Evolutionary conservation across 441 rosid species (phyloP), one percentile per base, ranked within the genome.

Genomic region (Eutrema salsugineum): DNA sequence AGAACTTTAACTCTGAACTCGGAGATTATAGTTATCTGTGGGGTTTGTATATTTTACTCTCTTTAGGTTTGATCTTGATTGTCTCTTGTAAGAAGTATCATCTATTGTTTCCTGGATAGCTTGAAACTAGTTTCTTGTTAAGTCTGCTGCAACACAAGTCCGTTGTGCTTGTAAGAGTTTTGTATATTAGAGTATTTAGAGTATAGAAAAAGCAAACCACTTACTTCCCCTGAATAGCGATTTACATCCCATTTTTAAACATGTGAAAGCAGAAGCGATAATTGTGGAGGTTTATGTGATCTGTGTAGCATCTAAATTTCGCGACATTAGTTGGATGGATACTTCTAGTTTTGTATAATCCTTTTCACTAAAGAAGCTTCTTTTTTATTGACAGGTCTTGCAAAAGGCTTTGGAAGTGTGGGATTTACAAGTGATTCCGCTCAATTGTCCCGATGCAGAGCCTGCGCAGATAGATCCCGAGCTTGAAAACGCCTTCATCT

Each of bases 331-430:
- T 17, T 10, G 17, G 8, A 32, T 27, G 16, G 24, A 28, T 14
- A 64, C n/a, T n/a, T 64, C 5, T 39, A 27, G 36, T 35, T 51
- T 60, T 49, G 53, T 22, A 17, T 40, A 62, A 32, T 32, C 6
- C 6, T 66, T 59, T 43, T 10, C 5, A 27, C 58, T 70, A 44
- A 57, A 20, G 1, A 57, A 49, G 17, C 43, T 65, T 76, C 12
- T 56, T 2, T 70, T 16, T 76, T 20, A 40, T 55, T 68, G 30
- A 64, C 82, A 94, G 99, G 98, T 94, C 63, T 83, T 94, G 80
- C 84, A 92, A 63, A 94, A 87, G 83, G 99, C 99, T 70, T 83
- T 94, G 63, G 94, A 90, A 78, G 97, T 92, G 66, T 94, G 97
- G 97, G 96, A 82, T 80, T 72, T 94, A 79, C 97, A 84, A 66